Evolutionary conservation across 2,329 filamentous ascomycete species (phyloP), one percentile per base, ranked within the genome.

Genomic region (Phialocephala sp.): DNA sequence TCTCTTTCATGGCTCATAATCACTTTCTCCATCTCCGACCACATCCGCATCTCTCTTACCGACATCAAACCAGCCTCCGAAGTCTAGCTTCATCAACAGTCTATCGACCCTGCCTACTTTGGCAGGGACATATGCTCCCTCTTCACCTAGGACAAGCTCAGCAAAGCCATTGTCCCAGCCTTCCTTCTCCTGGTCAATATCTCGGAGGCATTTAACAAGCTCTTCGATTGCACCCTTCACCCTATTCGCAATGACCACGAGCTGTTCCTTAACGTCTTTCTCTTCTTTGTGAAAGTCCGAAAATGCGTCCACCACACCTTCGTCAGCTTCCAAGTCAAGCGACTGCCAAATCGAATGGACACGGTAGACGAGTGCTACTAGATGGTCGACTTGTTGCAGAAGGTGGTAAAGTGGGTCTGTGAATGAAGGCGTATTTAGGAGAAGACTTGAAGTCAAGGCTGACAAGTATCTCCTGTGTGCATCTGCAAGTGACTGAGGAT

Each of bases 71-170:
- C 76, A 77, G 0, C 73, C 72, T 5, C 76, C 76, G 70, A 77
- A 77, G 70, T 97, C 93, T 72, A 97, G 80, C 81, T 97, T 97
- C 92, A 97, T 97, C 75, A 97, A 78, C 75, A 97, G 79, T 65
- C 91, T 84, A 79, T 97, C 93, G 55, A 97, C 87, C 0, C 93
- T 91, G 0, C 92, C 92, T 3, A 92, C 86, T 66, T 90, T 88
- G 68, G 87, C 84, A 0, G 92, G 90, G 36, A 89, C 83, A 76
- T 92, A 97, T 68, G 78, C 78, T 0, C 80, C 83, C 45, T 81
- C 80, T 37, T 84, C 82, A 14, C 73, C 72, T 2, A 76, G 74
- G 12, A 73, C 74, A 18, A 74, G 71, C 41, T 75, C 75, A 59
- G 72, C 73, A 62, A 72, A 73, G 57, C 73, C 76, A 80, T 77